These are phyloP conservation scores for Gryganskiella cystojenkinii DNA, from an alignment of 192 early-diverging fungal genomes.

Conservation along the genomic window DNA sequence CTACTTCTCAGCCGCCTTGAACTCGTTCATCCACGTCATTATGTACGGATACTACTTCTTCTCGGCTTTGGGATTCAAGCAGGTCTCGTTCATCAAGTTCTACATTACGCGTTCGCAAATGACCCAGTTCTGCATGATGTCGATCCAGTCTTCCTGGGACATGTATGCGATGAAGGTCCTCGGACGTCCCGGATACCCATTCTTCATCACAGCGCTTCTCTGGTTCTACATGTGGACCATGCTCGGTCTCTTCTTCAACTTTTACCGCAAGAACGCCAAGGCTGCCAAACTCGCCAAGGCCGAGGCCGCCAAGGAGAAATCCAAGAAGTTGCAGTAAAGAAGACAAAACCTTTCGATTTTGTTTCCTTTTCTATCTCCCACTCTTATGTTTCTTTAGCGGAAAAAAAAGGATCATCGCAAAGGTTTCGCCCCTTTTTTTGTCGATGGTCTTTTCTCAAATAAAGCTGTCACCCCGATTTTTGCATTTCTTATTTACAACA, in stretches of 20 bases:
- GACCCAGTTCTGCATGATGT: constrained; percentile 73
- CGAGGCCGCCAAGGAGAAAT: constrained; percentile 36
- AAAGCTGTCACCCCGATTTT: no score
- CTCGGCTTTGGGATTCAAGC: constrained; percentile 59
- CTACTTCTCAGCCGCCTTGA: constrained; percentile 63
- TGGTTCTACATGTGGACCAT: constrained; percentile 76
- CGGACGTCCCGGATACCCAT: constrained; percentile 56
- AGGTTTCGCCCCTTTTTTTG: no score
- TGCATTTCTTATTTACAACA: no score
- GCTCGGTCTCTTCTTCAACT: constrained; percentile 72
- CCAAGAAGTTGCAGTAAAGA: constrained; percentile 49
- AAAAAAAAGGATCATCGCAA: no score
- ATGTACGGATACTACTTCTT: constrained; percentile 78
- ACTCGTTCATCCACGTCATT: constrained; percentile 73
- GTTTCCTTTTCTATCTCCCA: not conserved
- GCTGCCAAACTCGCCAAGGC: constrained; percentile 34
- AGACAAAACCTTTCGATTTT: not conserved
- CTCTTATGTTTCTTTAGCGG: not conserved
- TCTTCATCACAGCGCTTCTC: constrained; percentile 60
- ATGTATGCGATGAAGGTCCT: constrained; percentile 53
- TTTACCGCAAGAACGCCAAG: constrained; percentile 63
- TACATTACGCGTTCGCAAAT: constrained; percentile 74
- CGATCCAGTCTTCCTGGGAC: constrained; percentile 63
- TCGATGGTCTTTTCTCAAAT: not conserved
- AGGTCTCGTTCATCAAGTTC: constrained; percentile 68